These are phyloP conservation scores for Fusarium drepaniforme DNA, from an alignment of 2,329 filamentous ascomycete genomes.

Conservation along the genomic window DNA sequence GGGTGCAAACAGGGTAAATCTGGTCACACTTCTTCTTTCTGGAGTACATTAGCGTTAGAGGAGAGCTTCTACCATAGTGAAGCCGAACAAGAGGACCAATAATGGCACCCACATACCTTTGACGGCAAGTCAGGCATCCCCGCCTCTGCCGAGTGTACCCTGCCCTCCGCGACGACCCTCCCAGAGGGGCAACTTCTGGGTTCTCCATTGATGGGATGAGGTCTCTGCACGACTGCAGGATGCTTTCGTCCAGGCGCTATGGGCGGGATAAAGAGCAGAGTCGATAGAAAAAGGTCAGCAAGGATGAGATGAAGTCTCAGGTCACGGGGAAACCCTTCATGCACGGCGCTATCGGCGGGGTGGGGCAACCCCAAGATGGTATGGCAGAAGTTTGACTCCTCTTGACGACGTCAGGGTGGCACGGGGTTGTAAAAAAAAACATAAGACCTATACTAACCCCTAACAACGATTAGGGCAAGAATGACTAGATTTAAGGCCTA, in stretches of 20 bases:
- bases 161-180: background rate
- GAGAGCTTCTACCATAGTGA: background rate
- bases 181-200: background rate
- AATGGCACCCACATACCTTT: constrained; percentile 9
- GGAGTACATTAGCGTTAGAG: background rate
- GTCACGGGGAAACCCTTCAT: background rate
- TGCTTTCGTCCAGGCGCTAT: background rate
- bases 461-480: too few species aligned
- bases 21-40: background rate
- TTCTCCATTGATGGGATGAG: background rate
- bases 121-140: constrained; percentile 38
- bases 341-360: constrained; percentile 34
- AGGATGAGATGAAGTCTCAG: background rate
- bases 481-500: too few species aligned
- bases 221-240: background rate
- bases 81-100: background rate
- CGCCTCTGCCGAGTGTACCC: constrained; percentile 38
- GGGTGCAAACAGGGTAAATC: background rate
- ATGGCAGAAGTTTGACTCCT: background rate
- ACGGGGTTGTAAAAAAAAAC: too few species aligned
- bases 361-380: constrained; percentile 2
- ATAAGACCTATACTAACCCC: too few species aligned
- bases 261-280: constrained; percentile 1
- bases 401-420: background rate
- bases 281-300: background rate